A percentile compares a stretch with the other conserved stretches of the same genome.
phyloP scores from a whole-genome alignment of 202 grass and related monocot species.

The Digitaria exilis region DNA sequence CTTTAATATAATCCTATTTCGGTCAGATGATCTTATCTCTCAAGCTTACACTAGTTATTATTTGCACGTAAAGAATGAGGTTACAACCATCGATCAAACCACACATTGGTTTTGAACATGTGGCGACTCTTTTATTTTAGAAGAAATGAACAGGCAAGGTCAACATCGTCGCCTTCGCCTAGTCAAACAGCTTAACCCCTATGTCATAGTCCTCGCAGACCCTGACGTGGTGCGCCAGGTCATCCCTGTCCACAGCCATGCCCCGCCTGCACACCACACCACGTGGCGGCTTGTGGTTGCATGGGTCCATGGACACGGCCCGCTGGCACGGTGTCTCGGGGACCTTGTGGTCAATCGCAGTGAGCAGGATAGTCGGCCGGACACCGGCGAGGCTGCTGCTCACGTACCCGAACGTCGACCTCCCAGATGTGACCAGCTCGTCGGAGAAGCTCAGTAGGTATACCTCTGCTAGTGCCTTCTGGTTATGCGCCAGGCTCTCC shows the following conservation, averaged over 20 bases:
- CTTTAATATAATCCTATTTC: too few species aligned
- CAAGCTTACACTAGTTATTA: too few species aligned
- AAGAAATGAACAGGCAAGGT: too few species aligned
- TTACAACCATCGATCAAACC: too few species aligned
- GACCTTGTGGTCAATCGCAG: slow-evolving; percentile 1
- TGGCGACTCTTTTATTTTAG: too few species aligned
- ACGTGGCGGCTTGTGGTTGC: slow-evolving; percentile 38
- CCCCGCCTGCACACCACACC: slow-evolving; percentile 18
- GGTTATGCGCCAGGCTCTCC: slow-evolving; percentile 50
- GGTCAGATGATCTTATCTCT: too few species aligned
- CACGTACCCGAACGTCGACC: slow-evolving; percentile 76
- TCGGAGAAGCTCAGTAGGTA: slow-evolving; percentile 70
- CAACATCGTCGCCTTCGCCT: not conserved
- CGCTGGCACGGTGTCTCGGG: slow-evolving; percentile 43
- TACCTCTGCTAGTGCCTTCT: slow-evolving; percentile 69
- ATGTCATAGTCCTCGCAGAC: not conserved
- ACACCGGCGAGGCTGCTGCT: slow-evolving; percentile 55
- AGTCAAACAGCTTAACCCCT: slow-evolving; percentile 50
- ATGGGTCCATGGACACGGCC: slow-evolving; percentile 64
- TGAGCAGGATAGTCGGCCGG: slow-evolving; percentile 46
- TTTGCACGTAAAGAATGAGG: too few species aligned
- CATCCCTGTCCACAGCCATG: not conserved
- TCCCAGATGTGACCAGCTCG: slow-evolving; percentile 49
- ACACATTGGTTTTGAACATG: too few species aligned
- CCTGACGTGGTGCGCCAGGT: not conserved